Base-by-base conservation (phyloP, 805 yeast species). In the Saccharomycopsis oosterbeekiorum region DNA sequence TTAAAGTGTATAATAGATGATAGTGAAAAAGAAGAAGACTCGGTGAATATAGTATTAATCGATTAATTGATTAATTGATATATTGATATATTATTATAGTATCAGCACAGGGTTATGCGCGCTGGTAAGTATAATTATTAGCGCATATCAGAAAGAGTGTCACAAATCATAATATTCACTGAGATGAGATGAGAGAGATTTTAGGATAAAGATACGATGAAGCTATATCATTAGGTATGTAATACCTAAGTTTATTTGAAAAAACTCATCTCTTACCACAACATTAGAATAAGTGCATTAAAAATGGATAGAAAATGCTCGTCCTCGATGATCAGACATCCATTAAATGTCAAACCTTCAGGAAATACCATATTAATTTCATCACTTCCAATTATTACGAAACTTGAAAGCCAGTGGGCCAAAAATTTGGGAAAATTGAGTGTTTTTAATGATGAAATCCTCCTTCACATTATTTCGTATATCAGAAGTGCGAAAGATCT, bases 261-360 rank as follows among this genome's bases (percentile, higher is more conserved):
- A 29, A 29, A 29, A 4, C 34, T 4, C 34, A 29, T 6, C 6
- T 29, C 34, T 4, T 4, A 29, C 34, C 34, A 29, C 3, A 29
- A 3, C 34, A 29, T 4, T 29, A 29, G 34, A 29, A 29, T 29
- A 29, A 6, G 6, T 29, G 12, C 3, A 34, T 15, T 29, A 53
- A 12, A 53, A n/a, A 53, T 36, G 56, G 15, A 53, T 17, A 34
- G 41, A 53, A 29, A 24, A 1, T 12, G 8, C 14, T 29, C 15
- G 26, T 36, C 56, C 5, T 17, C 41, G 24, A 34, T 53, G 26
- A 53, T 53, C n/a, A 75, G 76, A 59, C 96, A 89, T 68, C 96
- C 96, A 0, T 71, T 88, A 37, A 86, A 86, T 58, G 84, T 89
- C 15, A 82, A 80, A 68, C 96, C 96, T 0, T 72, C 80, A n/a